These are phyloP conservation scores for Pseudomassariella vexata DNA, from an alignment of 2,329 filamentous ascomycete species.

Conservation along the genomic window DNA sequence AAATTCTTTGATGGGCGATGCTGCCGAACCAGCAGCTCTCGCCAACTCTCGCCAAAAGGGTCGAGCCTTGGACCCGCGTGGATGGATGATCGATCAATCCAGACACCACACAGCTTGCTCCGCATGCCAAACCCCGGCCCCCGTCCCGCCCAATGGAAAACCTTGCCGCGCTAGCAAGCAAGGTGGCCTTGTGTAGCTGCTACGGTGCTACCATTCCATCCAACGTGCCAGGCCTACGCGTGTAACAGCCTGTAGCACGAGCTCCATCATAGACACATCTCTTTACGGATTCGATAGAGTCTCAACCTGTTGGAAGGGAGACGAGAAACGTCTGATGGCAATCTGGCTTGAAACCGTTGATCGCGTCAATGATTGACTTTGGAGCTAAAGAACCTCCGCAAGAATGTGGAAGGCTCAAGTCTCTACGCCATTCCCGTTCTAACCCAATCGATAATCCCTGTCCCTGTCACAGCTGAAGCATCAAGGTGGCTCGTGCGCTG, in stretches of 20 bases:
- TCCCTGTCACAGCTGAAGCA: no score
- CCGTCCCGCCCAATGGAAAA: constrained; percentile 2
- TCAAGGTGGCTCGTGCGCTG: no score
- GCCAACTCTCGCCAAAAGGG: constrained; percentile 4
- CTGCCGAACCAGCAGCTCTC: constrained; percentile 1
- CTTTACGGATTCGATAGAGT: no score
- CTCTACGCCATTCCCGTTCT: no score
- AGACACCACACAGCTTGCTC: constrained; percentile 2
- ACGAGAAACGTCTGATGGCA: no score
- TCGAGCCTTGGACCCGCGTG: constrained; percentile 4
- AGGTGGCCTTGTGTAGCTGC: not conserved
- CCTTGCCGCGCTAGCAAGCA: not conserved
- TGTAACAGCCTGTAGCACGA: constrained; percentile 1
- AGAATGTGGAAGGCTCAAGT: no score
- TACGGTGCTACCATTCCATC: not conserved
- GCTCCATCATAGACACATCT: no score
- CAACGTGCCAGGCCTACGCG: not conserved
- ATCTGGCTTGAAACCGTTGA: no score
- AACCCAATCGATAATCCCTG: no score
- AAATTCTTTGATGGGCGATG: constrained; percentile 1
- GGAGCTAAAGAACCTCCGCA: no score
- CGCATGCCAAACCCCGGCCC: constrained; percentile 5
- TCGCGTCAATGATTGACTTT: no score
- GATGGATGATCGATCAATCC: constrained; percentile 8
- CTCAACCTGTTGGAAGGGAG: no score